These are phyloP conservation scores for Bacterosira constricta DNA, from an alignment of 108 stramenopile genomes.

Conservation along the genomic window DNA sequence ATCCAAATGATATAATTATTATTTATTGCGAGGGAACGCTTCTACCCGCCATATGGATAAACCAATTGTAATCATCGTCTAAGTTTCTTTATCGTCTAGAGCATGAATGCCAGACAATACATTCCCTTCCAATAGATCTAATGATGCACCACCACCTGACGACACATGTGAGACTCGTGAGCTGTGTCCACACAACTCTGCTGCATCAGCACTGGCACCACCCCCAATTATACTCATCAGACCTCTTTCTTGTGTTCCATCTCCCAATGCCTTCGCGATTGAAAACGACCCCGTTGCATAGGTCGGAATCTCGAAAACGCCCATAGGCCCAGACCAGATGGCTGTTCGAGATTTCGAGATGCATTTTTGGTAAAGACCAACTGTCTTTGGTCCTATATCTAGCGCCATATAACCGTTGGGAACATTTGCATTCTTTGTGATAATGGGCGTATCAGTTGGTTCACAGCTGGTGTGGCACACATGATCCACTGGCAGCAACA, in stretches of 20 bases:
- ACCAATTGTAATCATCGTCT: background rate
- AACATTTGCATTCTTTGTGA: conserved; percentile 63
- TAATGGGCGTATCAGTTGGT: conserved; percentile 74
- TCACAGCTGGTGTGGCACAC: conserved; percentile 81
- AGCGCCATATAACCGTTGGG: conserved; percentile 98
- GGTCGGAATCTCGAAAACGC: conserved; percentile 93
- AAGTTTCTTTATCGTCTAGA: conserved; percentile 12
- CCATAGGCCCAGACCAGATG: conserved; percentile 97
- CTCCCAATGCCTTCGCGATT: conserved; percentile 86
- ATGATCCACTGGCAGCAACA: conserved; percentile 91
- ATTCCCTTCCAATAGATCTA: conserved; percentile 94
- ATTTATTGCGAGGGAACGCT: no score
- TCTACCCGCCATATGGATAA: no score
- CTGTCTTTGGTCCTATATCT: conserved; percentile 93
- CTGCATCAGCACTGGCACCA: conserved; percentile 95
- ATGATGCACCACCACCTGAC: conserved; percentile 91
- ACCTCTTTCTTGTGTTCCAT: conserved; percentile 82
- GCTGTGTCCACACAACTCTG: conserved; percentile 79
- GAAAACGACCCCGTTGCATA: conserved; percentile 90
- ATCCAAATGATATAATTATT: no score
- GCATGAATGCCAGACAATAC: conserved; percentile 12
- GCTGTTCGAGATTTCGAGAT: conserved; percentile 75
- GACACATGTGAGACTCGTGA: conserved; percentile 90
- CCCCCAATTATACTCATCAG: conserved; percentile 94
- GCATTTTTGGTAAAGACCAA: conserved; percentile 61